A percentile compares a stretch with the other conserved stretches of the same genome.
Conservation (phyloP, 75 land plant species). For the Pinus albicaulis region DNA sequence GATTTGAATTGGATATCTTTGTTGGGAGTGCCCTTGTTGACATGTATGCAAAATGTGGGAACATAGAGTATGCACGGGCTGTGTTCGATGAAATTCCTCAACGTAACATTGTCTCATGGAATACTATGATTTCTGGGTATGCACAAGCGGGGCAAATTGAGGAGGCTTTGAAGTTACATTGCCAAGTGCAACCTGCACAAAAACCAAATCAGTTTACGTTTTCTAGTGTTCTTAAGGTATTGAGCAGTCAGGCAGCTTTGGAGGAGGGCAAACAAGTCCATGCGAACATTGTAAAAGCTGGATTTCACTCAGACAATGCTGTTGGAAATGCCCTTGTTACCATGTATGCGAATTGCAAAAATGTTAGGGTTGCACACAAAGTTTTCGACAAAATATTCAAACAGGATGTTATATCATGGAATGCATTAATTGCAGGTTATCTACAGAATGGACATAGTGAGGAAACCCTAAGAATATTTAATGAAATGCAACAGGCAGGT, state of each 20-base stretch:
- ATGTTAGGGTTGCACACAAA: conserved; percentile 7
- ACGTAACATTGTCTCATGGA: conserved; percentile 55
- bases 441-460: conserved; percentile 29
- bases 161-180: conserved; percentile 31
- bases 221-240: conserved; percentile 15
- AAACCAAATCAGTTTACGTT: conserved; percentile 11
- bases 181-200: conserved; percentile 9
- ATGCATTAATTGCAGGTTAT: conserved; percentile 24
- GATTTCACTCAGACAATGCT: conserved; percentile 5
- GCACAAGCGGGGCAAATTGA: conserved; percentile 39
- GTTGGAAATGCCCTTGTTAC: conserved; percentile 14
- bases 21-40: conserved; percentile 26
- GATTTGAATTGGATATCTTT: conserved; percentile 11
- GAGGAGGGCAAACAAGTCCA: conserved; percentile 14
- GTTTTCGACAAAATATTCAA: conserved; percentile 16
- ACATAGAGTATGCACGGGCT: conserved; percentile 8
- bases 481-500: conserved; percentile 36
- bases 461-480: conserved; percentile 33
- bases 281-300: conserved; percentile 12
- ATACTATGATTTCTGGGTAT: conserved; percentile 27
- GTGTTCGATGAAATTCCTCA: conserved; percentile 43
- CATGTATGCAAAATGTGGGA: conserved; percentile 45
- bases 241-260: not conserved
- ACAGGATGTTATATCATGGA: conserved; percentile 24
- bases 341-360: conserved; percentile 22